Percentiles rank a stretch among this genome's conserved stretches.
Evolutionary conservation across 2,329 filamentous ascomycete species (phyloP).

Genomic region (Sporothrix luriei): DNA sequence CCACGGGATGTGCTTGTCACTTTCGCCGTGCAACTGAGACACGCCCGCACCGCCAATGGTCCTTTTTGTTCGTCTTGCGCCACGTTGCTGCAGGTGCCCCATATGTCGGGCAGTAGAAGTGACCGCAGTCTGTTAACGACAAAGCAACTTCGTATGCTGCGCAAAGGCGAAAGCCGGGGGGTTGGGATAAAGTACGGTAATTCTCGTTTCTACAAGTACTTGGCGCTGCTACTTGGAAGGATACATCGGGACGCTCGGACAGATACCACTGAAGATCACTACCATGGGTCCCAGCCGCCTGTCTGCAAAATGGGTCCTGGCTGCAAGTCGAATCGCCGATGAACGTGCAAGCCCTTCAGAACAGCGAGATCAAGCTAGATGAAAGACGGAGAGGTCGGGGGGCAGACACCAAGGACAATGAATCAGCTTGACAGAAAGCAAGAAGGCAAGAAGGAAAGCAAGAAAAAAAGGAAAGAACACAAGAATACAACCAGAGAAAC

Average conservation of each 20-base stretch:
- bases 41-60: constrained; percentile 19
- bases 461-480: neutral
- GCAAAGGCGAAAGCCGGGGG: neutral
- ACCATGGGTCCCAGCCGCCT: constrained; percentile 5
- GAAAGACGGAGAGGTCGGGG: constrained; percentile 10
- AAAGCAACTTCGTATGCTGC: neutral
- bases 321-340: neutral
- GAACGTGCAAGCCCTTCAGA: neutral
- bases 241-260: constrained; percentile 19
- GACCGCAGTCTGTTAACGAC: neutral
- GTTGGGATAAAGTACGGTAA: constrained; percentile 5
- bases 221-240: constrained; percentile 9
- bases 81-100: constrained; percentile 7
- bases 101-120: neutral
- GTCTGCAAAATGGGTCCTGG: neutral
- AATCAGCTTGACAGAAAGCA: neutral
- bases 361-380: neutral
- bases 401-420: neutral
- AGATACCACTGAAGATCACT: constrained; percentile 4
- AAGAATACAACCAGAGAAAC: too few species aligned
- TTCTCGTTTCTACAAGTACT: neutral
- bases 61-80: neutral
- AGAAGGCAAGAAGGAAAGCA: neutral
- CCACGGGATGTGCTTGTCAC: neutral
- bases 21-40: constrained; percentile 18